Evolutionary conservation across 2,329 filamentous ascomycete species (phyloP), one percentile per base, ranked within the genome.

Genomic region (Triangularia verruculosa): DNA sequence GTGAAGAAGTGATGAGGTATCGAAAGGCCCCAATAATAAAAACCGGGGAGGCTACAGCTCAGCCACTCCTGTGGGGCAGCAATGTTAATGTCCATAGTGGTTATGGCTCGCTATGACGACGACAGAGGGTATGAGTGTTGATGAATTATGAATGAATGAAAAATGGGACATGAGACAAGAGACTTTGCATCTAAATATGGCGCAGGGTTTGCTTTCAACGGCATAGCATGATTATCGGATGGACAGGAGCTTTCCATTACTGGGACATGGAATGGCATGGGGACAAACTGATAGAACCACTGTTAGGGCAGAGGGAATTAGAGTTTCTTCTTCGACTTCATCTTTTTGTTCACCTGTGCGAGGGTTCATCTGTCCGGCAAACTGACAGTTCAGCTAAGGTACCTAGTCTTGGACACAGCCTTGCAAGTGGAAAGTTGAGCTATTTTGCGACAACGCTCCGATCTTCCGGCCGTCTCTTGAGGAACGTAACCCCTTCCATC

Each of bases 1-100:
- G 74, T 0, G 71, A 68, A 1, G 79, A 82, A 64, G 74, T 79
- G 0, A 73, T 81, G 0, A 72, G 75, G 13, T 82, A 81, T 15
- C 28, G 61, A 24, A 68, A 62, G 22, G 27, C 20, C 22, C 24
- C 20, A 52, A 59, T 9, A 28, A 25, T 17, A 20, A 2, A 17
- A 15, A 2, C 12, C 11, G 15, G 22, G 51, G 25, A 24, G 51
- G n/a, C 15, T 25, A 17, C 9, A 24, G 1, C 51, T 5, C 51
- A 28, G 9, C 51, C 51, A 8, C 51, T 54, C 25, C 11, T 54
- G 9, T 24, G 51, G 51, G 51, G 27, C 24, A 24, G 20, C 17
- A 53, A 25, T 39, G 34, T 4, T 13, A 54, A 24, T 27, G 24
- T 28, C n/a, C 22, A n/a, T 24, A 24, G 22, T 8, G 51, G 51